Evolutionary conservation across 176 grass and related monocot species (phyloP), one percentile per base, ranked within the genome.

Genomic region (Phragmites australis): DNA sequence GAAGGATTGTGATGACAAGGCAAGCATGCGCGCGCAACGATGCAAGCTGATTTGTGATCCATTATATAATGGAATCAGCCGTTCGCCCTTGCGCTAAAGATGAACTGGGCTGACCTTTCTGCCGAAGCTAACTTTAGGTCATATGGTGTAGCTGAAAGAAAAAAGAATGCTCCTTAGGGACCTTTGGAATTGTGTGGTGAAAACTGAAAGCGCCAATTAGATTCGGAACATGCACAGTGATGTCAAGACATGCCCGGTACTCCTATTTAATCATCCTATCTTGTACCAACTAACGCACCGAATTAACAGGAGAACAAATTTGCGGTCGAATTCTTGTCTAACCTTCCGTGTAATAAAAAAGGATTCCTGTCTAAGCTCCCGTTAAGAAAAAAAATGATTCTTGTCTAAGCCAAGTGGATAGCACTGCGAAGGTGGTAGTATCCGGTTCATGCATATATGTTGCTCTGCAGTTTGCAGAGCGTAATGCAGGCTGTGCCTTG

Each of bases 21-120:
- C 77, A 55, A 78, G 85, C 73, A 85, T 56, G 86, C 78, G 86
- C 34, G 19, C 27, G 21, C 47, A 29, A 13, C 59, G 39, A 80
- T 70, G 46, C 62, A 74, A 60, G 22, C 39, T 70, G 42, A 22
- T 48, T 22, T 31, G 65, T 4, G 43, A 68, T 43, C 1, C 25
- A 79, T 68, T 81, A 72, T 52, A 49, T 62, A 82, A 82, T 46
- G 13, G 48, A 52, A 21, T 6, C 4, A 18, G 79, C 52, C 43
- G 65, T 42, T 81, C n/a, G n/a, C n/a, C n/a, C n/a, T n/a, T n/a
- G n/a, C n/a, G n/a, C n/a, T n/a, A n/a, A n/a, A n/a, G n/a, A n/a
- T n/a, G n/a, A n/a, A n/a, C n/a, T n/a, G n/a, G n/a, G n/a, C n/a
- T n/a, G n/a, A n/a, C n/a, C n/a, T n/a, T n/a, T n/a, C n/a, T n/a